Evolutionary conservation across 2,329 filamentous ascomycete species (phyloP).

Genomic region (Scleromitrula shiraiana): DNA sequence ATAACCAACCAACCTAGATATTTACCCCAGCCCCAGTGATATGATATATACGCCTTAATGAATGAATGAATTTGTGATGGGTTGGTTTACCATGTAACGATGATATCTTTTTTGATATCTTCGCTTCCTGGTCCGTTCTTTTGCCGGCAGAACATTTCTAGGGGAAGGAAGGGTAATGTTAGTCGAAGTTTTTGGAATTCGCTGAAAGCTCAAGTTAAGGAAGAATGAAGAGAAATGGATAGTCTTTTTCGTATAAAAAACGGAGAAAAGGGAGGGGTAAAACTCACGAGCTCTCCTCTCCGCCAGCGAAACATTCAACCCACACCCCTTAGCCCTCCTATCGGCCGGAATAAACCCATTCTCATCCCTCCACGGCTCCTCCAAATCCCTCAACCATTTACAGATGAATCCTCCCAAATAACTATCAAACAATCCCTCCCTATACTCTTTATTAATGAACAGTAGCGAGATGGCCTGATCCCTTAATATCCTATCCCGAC

Average conservation of each 20-base stretch:
- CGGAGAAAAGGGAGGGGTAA: too few species aligned
- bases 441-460: slow-evolving; percentile 5
- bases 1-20: too few species aligned
- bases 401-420: not conserved
- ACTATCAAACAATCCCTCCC: slow-evolving; percentile 15
- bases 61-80: too few species aligned
- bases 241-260: too few species aligned
- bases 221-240: too few species aligned
- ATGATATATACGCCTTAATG: too few species aligned
- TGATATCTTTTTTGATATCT: not conserved
- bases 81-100: not conserved
- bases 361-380: slow-evolving; percentile 12
- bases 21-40: too few species aligned
- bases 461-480: slow-evolving; percentile 10
- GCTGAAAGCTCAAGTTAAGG: too few species aligned
- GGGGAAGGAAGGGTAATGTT: too few species aligned
- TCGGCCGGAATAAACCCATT: not conserved
- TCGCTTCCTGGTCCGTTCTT: not conserved
- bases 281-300: not conserved
- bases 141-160: slow-evolving; percentile 1
- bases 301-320: not conserved
- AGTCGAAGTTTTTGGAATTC: too few species aligned
- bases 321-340: not conserved
- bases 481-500: slow-evolving; percentile 6
- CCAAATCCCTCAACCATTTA: slow-evolving; percentile 8